phyloP scores from a whole-genome alignment of 2,329 filamentous ascomycete species.

The Beauveria bassiana region DNA sequence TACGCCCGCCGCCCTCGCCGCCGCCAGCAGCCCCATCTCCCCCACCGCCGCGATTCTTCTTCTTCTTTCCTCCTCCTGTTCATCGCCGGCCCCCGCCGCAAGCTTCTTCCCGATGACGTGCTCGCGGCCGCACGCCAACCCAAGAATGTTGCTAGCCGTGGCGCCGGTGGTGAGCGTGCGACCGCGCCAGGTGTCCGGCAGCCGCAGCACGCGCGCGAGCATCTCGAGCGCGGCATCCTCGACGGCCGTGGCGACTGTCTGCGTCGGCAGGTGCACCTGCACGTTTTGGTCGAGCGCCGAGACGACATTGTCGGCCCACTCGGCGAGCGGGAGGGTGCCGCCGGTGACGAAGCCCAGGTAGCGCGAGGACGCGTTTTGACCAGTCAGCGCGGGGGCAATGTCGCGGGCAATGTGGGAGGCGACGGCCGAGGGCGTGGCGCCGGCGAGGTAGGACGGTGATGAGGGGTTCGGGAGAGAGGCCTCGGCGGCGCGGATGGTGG shows the following conservation, averaged over 20 bases:
- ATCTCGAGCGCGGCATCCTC: slow-evolving; percentile 66
- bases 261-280: slow-evolving; percentile 68
- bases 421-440: slow-evolving; percentile 21
- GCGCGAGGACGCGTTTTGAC: slow-evolving; percentile 53
- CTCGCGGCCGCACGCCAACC: slow-evolving; percentile 60
- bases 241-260: slow-evolving; percentile 68
- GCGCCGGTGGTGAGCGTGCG: slow-evolving; percentile 51
- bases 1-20: slow-evolving; percentile 57
- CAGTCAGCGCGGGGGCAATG: slow-evolving; percentile 56
- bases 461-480: slow-evolving; percentile 30
- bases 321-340: slow-evolving; percentile 68
- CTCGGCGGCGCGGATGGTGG: slow-evolving; percentile 29
- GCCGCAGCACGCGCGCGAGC: slow-evolving; percentile 56
- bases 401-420: slow-evolving; percentile 35
- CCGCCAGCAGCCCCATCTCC: slow-evolving; percentile 60
- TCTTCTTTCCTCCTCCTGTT: too few species aligned
- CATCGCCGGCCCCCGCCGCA: slow-evolving; percentile 20
- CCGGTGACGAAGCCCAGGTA: slow-evolving; percentile 92
- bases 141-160: slow-evolving; percentile 76
- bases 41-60: slow-evolving; percentile 41
- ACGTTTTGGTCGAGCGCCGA: slow-evolving; percentile 77
- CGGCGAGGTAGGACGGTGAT: slow-evolving; percentile 24
- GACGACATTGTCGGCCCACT: slow-evolving; percentile 79
- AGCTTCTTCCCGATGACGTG: slow-evolving; percentile 40
- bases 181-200: slow-evolving; percentile 48